These are phyloP conservation scores for Irineochytrium annulatum DNA, from an alignment of 192 early-diverging fungal species.

Conservation along the genomic window DNA sequence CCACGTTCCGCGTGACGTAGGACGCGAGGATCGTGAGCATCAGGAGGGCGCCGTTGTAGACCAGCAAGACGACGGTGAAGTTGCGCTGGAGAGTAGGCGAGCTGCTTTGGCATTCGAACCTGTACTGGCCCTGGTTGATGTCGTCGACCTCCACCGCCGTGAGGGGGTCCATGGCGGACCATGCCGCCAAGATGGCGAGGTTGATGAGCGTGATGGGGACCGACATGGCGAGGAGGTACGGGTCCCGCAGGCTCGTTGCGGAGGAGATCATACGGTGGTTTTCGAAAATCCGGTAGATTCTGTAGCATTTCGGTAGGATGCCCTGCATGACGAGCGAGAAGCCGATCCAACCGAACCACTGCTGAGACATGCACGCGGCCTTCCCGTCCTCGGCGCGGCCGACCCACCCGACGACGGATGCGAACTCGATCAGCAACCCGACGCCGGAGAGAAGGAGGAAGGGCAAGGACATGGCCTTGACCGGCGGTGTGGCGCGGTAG, in stretches of 20 bases:
- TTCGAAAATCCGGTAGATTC: not conserved
- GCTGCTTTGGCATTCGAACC: not conserved
- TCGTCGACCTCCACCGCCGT: not conserved
- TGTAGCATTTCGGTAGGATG: not conserved
- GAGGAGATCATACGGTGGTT: not conserved
- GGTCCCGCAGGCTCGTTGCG: not conserved
- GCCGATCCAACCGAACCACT: not conserved
- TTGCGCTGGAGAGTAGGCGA: not conserved
- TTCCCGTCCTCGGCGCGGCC: not conserved
- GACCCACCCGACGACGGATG: not conserved
- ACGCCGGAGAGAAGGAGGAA: not conserved
- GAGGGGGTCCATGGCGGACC: not conserved
- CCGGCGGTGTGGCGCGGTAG: not conserved
- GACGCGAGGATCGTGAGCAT: not conserved
- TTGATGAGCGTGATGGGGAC: not conserved
- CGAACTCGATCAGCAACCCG: not conserved
- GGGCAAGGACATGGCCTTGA: not conserved
- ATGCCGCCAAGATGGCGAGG: not conserved
- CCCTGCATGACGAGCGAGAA: not conserved
- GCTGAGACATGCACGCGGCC: not conserved
- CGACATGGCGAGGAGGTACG: not conserved
- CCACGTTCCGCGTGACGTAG: not conserved
- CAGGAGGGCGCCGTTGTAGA: not conserved
- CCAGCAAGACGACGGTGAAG: not conserved
- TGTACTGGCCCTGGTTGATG: not conserved